Evolutionary conservation across 2,329 filamentous ascomycete genomes (phyloP).

Genomic region (Akanthomyces uredinophilus): DNA sequence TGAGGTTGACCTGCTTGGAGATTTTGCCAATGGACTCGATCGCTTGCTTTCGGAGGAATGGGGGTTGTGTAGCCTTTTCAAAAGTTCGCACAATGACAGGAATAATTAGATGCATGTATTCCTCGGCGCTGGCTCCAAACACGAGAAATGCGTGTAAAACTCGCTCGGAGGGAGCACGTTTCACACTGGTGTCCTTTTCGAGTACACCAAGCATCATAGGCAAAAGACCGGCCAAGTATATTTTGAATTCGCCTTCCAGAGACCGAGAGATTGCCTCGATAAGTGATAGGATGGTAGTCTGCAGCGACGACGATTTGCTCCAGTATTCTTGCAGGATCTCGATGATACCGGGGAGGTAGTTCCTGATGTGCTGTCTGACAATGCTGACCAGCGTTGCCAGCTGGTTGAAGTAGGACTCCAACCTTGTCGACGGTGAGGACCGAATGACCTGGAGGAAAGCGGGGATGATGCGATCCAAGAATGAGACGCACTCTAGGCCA

Average conservation of each 20-base stretch:
- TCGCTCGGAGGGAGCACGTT: slow-evolving; percentile 77
- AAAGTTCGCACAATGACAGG: slow-evolving; percentile 93
- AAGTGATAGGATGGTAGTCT: slow-evolving; percentile 84
- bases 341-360: slow-evolving; percentile 82
- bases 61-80: slow-evolving; percentile 78
- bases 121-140: slow-evolving; percentile 91
- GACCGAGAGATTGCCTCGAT: slow-evolving; percentile 93
- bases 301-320: slow-evolving; percentile 72
- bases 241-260: slow-evolving; percentile 95
- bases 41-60: slow-evolving; percentile 74
- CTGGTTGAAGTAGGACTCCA: slow-evolving; percentile 98
- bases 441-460: slow-evolving; percentile 88
- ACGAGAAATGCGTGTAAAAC: slow-evolving; percentile 94
- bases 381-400: slow-evolving; percentile 89
- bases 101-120: slow-evolving; percentile 99
- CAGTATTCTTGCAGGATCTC: slow-evolving; percentile 85
- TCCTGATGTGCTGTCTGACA: slow-evolving; percentile 91
- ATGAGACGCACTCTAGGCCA: slow-evolving; percentile 91
- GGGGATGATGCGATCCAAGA: slow-evolving; percentile 88
- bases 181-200: slow-evolving; percentile 73
- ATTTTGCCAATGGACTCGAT: slow-evolving; percentile 95
- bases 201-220: slow-evolving; percentile 92
- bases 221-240: slow-evolving; percentile 82
- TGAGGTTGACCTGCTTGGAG: slow-evolving; percentile 93
- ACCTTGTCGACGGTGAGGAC: slow-evolving; percentile 67